These are phyloP conservation scores for Fomitopsis pulvina DNA, from an alignment of 768 basidiomycete genomes.

Conservation along the genomic window DNA sequence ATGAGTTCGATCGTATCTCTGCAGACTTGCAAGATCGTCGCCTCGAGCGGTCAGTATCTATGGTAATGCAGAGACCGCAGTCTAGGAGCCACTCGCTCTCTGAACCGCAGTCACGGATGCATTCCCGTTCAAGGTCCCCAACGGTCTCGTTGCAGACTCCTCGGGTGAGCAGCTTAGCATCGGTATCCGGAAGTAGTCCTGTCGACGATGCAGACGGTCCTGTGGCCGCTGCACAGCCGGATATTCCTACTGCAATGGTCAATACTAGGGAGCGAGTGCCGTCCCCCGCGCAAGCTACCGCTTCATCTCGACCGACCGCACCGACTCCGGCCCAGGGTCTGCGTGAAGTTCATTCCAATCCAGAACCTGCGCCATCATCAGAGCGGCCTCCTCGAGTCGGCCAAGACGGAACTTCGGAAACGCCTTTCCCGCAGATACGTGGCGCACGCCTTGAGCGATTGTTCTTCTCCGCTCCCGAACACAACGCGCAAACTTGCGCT, in stretches of 20 bases:
- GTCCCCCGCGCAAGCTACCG: neutral
- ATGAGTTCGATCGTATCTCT: slow-evolving; percentile 57
- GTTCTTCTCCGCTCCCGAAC: slow-evolving; percentile 76
- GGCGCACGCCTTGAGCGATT: slow-evolving; percentile 71
- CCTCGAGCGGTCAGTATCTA: slow-evolving; percentile 37
- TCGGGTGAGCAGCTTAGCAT: neutral
- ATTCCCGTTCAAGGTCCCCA: slow-evolving; percentile 5
- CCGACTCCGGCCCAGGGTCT: neutral
- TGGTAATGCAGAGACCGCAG: slow-evolving; percentile 11
- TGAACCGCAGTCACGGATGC: slow-evolving; percentile 7
- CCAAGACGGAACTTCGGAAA: slow-evolving; percentile 14
- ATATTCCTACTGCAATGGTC: neutral
- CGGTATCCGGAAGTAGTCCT: neutral
- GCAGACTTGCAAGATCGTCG: slow-evolving; percentile 63
- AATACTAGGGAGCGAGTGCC: neutral
- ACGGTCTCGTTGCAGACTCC: neutral
- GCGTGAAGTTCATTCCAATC: neutral
- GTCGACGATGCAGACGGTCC: neutral
- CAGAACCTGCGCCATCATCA: neutral
- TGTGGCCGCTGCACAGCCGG: neutral
- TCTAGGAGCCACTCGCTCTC: slow-evolving; percentile 5
- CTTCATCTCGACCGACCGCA: neutral
- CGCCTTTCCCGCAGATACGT: slow-evolving; percentile 80
- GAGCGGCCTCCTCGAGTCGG: no score
- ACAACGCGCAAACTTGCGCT: slow-evolving; percentile 62